Base-by-base conservation (phyloP, 129 eudicot species). In the Heracleum sosnowskyi region DNA sequence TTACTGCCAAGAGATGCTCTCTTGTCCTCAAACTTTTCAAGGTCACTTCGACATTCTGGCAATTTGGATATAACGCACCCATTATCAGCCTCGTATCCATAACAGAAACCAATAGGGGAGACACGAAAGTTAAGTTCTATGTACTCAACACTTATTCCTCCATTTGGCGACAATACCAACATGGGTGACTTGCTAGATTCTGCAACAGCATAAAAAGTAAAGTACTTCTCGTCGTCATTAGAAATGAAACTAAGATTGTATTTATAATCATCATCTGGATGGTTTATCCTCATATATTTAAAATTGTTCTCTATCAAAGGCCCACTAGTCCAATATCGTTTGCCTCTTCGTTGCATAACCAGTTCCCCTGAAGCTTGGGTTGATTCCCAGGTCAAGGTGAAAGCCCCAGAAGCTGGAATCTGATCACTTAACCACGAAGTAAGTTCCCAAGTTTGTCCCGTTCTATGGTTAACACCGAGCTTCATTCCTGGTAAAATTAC, bases 401-500 rank as follows among this genome's bases (percentile, higher is more conserved):
- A 81, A 2, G 84, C 70, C 70, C 84, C 84, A 12, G 69, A 63
- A 57, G 84, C 84, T 47, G 80, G 76, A 24, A 81, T 6, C 7
- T 45, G 4, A 2, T 28, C 13, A 26, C 80, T 75, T 10, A 81
- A 15, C 80, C 80, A 76, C 18, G 84, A 75, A 26, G 17, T 69
- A 2, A 81, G 70, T 11, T 69, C 13, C 84, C 84, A 81, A 28
- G 69, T 81, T 17, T 51, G 51, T 40, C 77, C 69, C 11, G 78
- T 51, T 11, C 42, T 47, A 2, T 26, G 34, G 37, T 76, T 81
- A 18, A 18, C 37, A 24, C 84, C 80, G 11, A 81, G 74, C 39
- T 81, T 69, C 84, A 81, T 84, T 0, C 84, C 84, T 0, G 87
- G 87, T 29, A 84, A 53, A 72, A 80, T 82, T 24, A 53, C 69